Evolutionary conservation across 768 basidiomycete genomes (phyloP), one percentile per base, ranked within the genome.

Genomic region (Chiua virens): DNA sequence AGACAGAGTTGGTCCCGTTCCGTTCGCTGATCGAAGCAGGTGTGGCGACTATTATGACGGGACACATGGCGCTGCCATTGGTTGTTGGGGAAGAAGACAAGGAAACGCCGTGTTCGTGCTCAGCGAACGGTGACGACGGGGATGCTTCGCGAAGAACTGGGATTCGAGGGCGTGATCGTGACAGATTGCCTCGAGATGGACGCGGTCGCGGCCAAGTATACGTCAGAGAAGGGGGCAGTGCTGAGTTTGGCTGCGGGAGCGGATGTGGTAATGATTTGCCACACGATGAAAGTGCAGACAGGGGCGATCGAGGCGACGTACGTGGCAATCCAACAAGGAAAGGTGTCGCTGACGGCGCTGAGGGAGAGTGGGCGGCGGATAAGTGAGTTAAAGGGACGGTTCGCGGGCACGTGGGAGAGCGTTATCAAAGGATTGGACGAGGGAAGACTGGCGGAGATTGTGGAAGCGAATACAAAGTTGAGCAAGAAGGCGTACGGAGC

Each of bases 121-220:
- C 83, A n/a, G 1, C 64, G 68, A 2, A 58, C 58, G 37, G 75
- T 86, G 22, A 83, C 80, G 23, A 81, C 73, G 0, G 77, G 67
- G 14, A 61, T 87, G 13, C 67, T 87, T 38, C 75, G 83, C 39
- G 63, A 68, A 3, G 72, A 78, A 37, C 54, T 88, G 59, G 70
- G 71, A 1, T 89, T 77, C 63, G 43, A 70, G 4, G 85, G 85
- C 0, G 77, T 88, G 34, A 65, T 86, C 20, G 85, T 87, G 25
- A 87, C 87, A 1, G 87, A 88, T 61, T 88, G 87, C 59, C 68
- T 89, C 21, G 86, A 88, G 68, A 88, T 89, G 87, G 83, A 83
- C 42, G 86, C 87, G 11, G 78, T 88, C 15, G 76, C 81, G 1
- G 72, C 76, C 25, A 69, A 70, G 17, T 70, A 74, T 11, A 58